phyloP scores from a whole-genome alignment of 2,329 filamentous ascomycete species.

The Penicillium sp. region DNA sequence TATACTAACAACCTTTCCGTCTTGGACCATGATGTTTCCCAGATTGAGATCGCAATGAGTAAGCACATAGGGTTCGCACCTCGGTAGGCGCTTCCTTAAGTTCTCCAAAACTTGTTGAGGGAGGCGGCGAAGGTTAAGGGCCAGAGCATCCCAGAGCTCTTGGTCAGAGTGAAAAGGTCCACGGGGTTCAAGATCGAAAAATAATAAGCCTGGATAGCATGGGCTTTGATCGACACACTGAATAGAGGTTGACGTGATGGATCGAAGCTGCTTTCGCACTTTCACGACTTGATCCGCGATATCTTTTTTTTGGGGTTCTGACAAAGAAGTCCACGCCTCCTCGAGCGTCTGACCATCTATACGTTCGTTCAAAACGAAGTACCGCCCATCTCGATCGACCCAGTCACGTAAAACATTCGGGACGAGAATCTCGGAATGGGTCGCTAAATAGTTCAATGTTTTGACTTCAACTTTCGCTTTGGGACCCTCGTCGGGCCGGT shows the following conservation, averaged over 20 bases:
- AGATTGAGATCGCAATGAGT: conserved; percentile 31
- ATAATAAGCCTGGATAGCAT: conserved; percentile 15
- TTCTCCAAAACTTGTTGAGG: conserved; percentile 2
- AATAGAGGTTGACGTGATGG: conserved; percentile 16
- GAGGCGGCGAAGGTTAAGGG: neutral
- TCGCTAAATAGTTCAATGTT: conserved; percentile 10
- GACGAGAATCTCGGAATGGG: conserved; percentile 12
- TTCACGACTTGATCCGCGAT: conserved; percentile 1
- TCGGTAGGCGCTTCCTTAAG: conserved; percentile 20
- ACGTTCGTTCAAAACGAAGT: conserved; percentile 19
- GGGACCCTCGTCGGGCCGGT: conserved; percentile 19
- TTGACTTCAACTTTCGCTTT: conserved; percentile 15
- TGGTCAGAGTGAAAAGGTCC: neutral
- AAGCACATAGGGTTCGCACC: conserved; percentile 27
- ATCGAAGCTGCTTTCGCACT: conserved; percentile 14
- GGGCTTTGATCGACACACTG: conserved; percentile 14
- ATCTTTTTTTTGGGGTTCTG: neutral
- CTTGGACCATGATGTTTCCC: conserved; percentile 29
- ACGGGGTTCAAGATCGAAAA: conserved; percentile 2
- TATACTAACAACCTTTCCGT: conserved; percentile 27
- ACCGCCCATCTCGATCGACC: conserved; percentile 16
- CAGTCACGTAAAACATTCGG: conserved; percentile 22
- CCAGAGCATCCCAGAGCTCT: neutral
- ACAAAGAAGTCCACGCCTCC: conserved; percentile 14
- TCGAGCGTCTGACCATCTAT: conserved; percentile 16